phyloP scores from a whole-genome alignment of 169 alveolate species.

The Condylostoma magnum region DNA sequence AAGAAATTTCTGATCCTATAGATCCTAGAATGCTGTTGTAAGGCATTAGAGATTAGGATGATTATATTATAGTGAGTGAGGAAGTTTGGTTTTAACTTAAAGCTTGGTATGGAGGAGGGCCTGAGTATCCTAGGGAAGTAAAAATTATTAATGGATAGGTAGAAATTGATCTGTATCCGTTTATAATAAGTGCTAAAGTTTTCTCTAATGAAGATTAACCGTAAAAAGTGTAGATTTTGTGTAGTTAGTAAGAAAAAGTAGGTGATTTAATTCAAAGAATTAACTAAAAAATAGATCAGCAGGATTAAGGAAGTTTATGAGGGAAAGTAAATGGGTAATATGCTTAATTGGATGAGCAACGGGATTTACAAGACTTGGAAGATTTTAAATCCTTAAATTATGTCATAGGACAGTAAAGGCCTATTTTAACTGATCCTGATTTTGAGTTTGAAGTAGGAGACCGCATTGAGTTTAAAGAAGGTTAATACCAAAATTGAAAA shows the following conservation, averaged over 20 bases:
- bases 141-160: not conserved
- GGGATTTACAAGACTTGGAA: not conserved
- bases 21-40: not conserved
- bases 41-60: not conserved
- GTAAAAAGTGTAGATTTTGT: not conserved
- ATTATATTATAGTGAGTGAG: not conserved
- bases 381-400: not conserved
- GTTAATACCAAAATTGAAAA: not conserved
- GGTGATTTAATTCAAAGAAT: not conserved
- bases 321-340: not conserved
- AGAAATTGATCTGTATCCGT: not conserved
- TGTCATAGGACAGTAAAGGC: not conserved
- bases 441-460: not conserved
- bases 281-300: not conserved
- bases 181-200: not conserved
- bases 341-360: not conserved
- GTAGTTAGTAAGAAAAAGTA: not conserved
- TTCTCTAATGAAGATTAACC: not conserved
- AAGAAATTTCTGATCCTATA: not conserved
- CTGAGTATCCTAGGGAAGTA: constrained; percentile 20
- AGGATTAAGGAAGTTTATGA: not conserved
- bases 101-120: constrained; percentile 31
- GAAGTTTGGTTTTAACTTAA: constrained; percentile 18
- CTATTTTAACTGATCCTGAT: not conserved
- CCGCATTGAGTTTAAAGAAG: not conserved